Base-by-base conservation (phyloP, 106 monocot genomes). In the Hemerocallis citrina region DNA sequence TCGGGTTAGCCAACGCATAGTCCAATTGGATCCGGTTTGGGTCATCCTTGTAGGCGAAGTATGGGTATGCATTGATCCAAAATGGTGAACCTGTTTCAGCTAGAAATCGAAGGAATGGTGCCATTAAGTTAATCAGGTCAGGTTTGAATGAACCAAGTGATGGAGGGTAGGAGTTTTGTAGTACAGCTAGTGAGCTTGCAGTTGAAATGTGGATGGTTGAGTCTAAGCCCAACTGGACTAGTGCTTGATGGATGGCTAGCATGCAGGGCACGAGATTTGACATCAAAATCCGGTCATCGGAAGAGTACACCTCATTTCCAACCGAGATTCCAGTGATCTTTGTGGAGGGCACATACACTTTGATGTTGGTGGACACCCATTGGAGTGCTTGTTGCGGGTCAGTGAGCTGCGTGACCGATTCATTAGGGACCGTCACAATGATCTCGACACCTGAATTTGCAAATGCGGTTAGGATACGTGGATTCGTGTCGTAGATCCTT, bases 31-130 rank as follows among this genome's bases (percentile, higher is more conserved):
- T 63, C 34, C 54, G 32, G 3, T 3, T 46, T 0, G 84, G 90
- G 69, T 84, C 71, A 1, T 73, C 81, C 52, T 87, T 90, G 74
- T 91, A 96, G 39, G 95, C 84, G 61, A 96, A 96, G 68, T 84
- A 96, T 2, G 95, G 95, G 76, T 96, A 96, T 0, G 95, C 95
- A 42, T 96, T 96, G 73, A 96, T 84, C 95, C 90, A 96, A 52
- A 96, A 96, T 0, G 95, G 90, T 6, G 84, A 48, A 3, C 52
- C 61, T n/a, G 95, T 84, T 12, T 68, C 69, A 2, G 71, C 77
- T 8, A 91, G 37, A 67, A 91, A 96, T n/a, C 48, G 56, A 3
- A 96, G 63, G 42, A 91, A 73, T 12, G 80, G 84, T 7, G 60
- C 60, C 25, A 96, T 57, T 4, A 76, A 21, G 29, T 1, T 19